Percentiles rank a stretch among this genome's conserved stretches.
These are phyloP conservation scores for Byssothecium circinans DNA, from an alignment of 2,329 filamentous ascomycete species.

Conservation along the genomic window DNA sequence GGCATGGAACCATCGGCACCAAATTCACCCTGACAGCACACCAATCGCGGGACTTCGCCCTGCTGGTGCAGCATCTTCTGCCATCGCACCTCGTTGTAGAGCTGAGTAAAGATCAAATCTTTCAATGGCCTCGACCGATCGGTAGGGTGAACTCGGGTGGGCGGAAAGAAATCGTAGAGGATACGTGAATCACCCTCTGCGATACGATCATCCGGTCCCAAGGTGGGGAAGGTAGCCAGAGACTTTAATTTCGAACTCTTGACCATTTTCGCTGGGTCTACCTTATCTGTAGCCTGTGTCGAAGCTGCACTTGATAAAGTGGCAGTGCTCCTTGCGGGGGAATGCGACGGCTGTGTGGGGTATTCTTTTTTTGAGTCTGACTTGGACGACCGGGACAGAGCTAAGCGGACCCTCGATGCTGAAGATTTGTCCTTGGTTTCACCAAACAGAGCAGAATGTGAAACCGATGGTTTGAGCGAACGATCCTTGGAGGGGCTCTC, in stretches of 20 bases:
- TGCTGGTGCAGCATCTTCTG: slow-evolving; percentile 90
- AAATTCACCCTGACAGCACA: slow-evolving; percentile 81
- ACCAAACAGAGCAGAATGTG: slow-evolving; percentile 29
- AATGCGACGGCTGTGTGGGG: slow-evolving; percentile 6
- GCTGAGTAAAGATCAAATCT: slow-evolving; percentile 65
- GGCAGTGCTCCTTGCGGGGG: slow-evolving; percentile 3
- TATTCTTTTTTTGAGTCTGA: slow-evolving; percentile 23
- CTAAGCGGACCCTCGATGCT: slow-evolving; percentile 30
- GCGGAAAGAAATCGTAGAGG: slow-evolving; percentile 68
- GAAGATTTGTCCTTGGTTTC: slow-evolving; percentile 26
- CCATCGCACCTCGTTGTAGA: slow-evolving; percentile 80
- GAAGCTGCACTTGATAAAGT: background rate
- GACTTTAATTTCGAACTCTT: slow-evolving; percentile 40
- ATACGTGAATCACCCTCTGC: slow-evolving; percentile 82
- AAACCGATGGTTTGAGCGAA: slow-evolving; percentile 30
- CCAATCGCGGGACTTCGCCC: slow-evolving; percentile 85
- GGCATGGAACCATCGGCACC: slow-evolving; percentile 72
- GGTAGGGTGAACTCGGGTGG: slow-evolving; percentile 24
- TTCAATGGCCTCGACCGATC: slow-evolving; percentile 47
- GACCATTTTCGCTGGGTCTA: slow-evolving; percentile 8
- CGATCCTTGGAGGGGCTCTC: slow-evolving; percentile 25
- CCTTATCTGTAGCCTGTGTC: background rate
- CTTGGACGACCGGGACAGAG: slow-evolving; percentile 28
- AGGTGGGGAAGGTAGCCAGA: slow-evolving; percentile 41
- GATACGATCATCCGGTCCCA: slow-evolving; percentile 58